Conservation (phyloP, 2,329 filamentous ascomycete species). For the Scedosporium aurantiacum region DNA sequence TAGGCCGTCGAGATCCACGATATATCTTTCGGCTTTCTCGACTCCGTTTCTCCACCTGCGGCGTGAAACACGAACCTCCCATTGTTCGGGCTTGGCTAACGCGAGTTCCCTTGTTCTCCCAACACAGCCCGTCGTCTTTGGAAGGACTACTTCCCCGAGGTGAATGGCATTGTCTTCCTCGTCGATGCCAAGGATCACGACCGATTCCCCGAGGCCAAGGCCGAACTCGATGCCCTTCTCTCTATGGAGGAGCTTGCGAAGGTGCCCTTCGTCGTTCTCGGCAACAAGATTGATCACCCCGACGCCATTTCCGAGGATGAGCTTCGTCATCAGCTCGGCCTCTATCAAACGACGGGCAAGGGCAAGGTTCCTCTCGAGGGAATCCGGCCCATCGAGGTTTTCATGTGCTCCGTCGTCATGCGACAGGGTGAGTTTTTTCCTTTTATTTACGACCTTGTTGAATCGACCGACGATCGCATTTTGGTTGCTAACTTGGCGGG, state of each 20-base stretch:
- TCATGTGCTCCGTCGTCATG: constrained; percentile 99
- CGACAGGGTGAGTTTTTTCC: constrained; percentile 71
- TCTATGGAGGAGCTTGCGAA: constrained; percentile 95
- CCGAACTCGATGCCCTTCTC: constrained; percentile 88
- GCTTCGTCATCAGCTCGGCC: constrained; percentile 77
- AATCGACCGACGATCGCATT: not conserved
- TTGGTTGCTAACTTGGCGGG: constrained; percentile 11
- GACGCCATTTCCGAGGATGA: constrained; percentile 93
- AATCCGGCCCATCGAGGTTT: constrained; percentile 90
- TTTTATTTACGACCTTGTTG: not conserved
- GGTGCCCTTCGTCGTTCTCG: constrained; percentile 90
- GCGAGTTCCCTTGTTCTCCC: not conserved
- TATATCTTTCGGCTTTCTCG: not conserved
- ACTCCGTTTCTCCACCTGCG: not conserved
- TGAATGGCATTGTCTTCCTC: constrained; percentile 93
- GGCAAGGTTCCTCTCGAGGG: constrained; percentile 87
- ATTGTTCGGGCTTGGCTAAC: not conserved
- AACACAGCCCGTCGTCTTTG: constrained; percentile 71
- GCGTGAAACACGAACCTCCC: not conserved
- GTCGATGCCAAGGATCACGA: constrained; percentile 97
- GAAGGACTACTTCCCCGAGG: constrained; percentile 96
- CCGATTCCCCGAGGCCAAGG: constrained; percentile 88
- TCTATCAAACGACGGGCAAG: constrained; percentile 96
- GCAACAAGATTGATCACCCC: constrained; percentile 99
- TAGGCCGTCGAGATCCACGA: not conserved